Conservation (phyloP, 2,329 filamentous ascomycete species). For the Stromatinia cepivora region DNA sequence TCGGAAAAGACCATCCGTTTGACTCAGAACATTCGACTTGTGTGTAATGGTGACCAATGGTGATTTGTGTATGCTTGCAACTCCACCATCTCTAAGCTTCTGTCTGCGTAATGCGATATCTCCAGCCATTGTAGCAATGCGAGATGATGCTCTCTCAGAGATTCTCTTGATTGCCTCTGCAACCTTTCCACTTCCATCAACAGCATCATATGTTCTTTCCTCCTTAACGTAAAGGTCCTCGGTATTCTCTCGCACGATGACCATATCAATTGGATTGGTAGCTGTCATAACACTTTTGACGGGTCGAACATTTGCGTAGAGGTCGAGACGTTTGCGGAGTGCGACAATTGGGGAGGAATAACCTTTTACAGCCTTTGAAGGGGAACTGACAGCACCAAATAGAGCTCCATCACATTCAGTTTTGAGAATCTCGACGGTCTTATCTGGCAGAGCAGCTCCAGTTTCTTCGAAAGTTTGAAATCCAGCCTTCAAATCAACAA, state of each 20-base stretch:
- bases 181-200: constrained; percentile 72
- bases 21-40: constrained; percentile 95
- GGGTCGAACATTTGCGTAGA: constrained; percentile 96
- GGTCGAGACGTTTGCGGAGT: constrained; percentile 88
- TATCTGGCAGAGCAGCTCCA: constrained; percentile 83
- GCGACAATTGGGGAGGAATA: constrained; percentile 91
- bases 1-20: constrained; percentile 96
- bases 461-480: constrained; percentile 92
- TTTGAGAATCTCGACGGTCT: constrained; percentile 85
- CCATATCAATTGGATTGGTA: constrained; percentile 71
- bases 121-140: constrained; percentile 91
- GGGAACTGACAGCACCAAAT: constrained; percentile 94
- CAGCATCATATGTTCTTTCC: constrained; percentile 76
- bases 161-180: constrained; percentile 99
- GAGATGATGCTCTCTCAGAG: constrained; percentile 76
- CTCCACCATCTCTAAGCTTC: constrained; percentile 65
- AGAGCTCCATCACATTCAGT: constrained; percentile 93
- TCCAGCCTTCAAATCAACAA: constrained; percentile 88
- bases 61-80: constrained; percentile 60
- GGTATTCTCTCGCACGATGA: constrained; percentile 98
- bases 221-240: constrained; percentile 93
- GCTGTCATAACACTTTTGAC: constrained; percentile 79
- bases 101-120: constrained; percentile 89
- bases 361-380: constrained; percentile 83
- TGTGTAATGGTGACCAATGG: constrained; percentile 94